These are phyloP conservation scores for Domatiomyces globalis DNA, from an alignment of 2,329 filamentous ascomycete genomes.

Conservation along the genomic window DNA sequence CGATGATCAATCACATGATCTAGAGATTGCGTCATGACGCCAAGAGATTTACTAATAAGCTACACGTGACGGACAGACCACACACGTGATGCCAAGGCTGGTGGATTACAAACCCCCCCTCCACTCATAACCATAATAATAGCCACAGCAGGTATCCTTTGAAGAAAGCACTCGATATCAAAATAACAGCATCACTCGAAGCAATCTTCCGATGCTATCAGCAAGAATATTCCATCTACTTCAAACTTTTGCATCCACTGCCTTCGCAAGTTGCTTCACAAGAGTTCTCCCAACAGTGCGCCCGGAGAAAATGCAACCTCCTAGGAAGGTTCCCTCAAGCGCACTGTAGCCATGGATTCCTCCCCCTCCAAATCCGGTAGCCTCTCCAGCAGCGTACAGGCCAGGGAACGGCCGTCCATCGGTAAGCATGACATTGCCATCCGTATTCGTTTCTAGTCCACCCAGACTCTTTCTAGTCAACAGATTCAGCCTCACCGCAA, in stretches of 20 bases:
- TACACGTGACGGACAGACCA: no score
- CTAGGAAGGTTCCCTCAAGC: slow-evolving; percentile 48
- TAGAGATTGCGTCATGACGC: no score
- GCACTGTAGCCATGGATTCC: slow-evolving; percentile 50
- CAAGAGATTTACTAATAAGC: no score
- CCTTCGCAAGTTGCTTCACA: background rate
- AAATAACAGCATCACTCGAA: no score
- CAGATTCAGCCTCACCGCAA: slow-evolving; percentile 47
- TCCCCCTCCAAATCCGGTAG: slow-evolving; percentile 35
- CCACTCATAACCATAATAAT: no score
- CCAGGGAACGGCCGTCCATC: slow-evolving; percentile 27
- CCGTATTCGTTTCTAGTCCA: slow-evolving; percentile 26
- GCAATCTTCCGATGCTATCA: background rate
- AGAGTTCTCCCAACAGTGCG: slow-evolving; percentile 43
- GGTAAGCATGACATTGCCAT: slow-evolving; percentile 25
- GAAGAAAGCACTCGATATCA: no score
- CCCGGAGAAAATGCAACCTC: slow-evolving; percentile 50
- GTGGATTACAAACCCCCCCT: no score
- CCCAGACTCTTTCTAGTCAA: slow-evolving; percentile 48
- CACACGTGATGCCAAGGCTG: no score
- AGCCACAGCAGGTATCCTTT: no score
- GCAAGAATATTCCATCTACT: background rate
- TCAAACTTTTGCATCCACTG: background rate
- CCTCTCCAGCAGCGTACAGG: slow-evolving; percentile 10
- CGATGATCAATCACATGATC: no score